Evolutionary conservation across 1,284 basidiomycete species (phyloP).

Genomic region (Anthracocystis walkeri): DNA sequence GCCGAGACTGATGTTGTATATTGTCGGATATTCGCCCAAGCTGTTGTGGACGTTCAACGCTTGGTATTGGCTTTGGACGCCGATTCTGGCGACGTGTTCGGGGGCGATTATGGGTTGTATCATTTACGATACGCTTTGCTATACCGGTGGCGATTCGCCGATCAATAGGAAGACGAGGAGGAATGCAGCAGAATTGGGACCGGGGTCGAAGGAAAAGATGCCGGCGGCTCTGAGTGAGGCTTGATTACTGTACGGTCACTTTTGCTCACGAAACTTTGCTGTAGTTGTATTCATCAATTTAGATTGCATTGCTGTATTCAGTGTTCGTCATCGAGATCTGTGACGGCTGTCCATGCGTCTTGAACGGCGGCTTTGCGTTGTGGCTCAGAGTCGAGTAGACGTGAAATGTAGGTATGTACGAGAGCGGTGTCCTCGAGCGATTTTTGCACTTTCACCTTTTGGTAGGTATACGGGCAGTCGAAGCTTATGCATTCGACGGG

Average conservation of each 20-base stretch:
- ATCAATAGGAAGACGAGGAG: slow-evolving; percentile 49
- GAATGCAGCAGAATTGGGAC: slow-evolving; percentile 2
- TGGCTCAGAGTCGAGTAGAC: slow-evolving; percentile 18
- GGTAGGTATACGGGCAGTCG: slow-evolving; percentile 63
- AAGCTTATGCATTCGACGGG: slow-evolving; percentile 56
- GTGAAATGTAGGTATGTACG: slow-evolving; percentile 17
- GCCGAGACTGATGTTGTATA: slow-evolving; percentile 75
- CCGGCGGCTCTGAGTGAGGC: slow-evolving; percentile 44
- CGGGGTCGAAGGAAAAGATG: slow-evolving; percentile 45
- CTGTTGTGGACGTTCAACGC: slow-evolving; percentile 72
- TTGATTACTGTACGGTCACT: slow-evolving; percentile 5
- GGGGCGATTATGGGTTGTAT: slow-evolving; percentile 69
- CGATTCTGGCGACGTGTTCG: slow-evolving; percentile 65
- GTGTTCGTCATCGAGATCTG: background rate
- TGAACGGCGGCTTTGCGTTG: slow-evolving; percentile 20
- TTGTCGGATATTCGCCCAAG: slow-evolving; percentile 75
- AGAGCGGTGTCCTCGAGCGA: slow-evolving; percentile 20
- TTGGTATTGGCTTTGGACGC: slow-evolving; percentile 85
- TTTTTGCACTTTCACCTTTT: slow-evolving; percentile 40
- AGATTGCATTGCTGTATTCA: background rate
- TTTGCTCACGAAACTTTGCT: background rate
- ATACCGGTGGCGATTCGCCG: slow-evolving; percentile 68
- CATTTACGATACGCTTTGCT: slow-evolving; percentile 70
- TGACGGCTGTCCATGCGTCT: slow-evolving; percentile 19
- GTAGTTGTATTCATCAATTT: slow-evolving; percentile 11